Percentiles rank a stretch among this genome's conserved stretches.
Evolutionary conservation across 2,329 filamentous ascomycete genomes (phyloP).

Genomic region (Aspergillus bombycis): DNA sequence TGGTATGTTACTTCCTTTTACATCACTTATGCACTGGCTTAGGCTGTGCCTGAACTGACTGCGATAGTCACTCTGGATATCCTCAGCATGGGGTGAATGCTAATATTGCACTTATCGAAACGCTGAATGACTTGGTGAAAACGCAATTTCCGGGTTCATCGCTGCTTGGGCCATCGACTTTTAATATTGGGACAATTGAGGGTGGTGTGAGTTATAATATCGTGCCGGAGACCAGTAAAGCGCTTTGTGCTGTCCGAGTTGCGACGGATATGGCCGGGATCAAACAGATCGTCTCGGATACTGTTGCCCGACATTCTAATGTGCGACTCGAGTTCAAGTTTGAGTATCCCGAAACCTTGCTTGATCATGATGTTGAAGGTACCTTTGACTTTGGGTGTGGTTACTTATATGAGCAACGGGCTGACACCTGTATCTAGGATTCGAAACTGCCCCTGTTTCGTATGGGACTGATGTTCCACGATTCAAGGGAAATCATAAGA

Average conservation of each 20-base stretch:
- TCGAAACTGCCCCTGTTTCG: constrained; percentile 40
- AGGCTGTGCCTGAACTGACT: not conserved
- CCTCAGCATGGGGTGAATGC: constrained; percentile 39
- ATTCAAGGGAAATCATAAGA: constrained; percentile 36
- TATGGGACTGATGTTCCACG: constrained; percentile 47
- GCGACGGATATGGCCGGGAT: constrained; percentile 40
- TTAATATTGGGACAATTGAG: constrained; percentile 45
- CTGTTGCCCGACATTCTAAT: constrained; percentile 36
- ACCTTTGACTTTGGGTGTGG: not conserved
- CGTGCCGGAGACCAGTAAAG: constrained; percentile 41
- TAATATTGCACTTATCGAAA: constrained; percentile 36
- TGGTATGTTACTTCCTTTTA: constrained; percentile 4
- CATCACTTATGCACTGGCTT: not conserved
- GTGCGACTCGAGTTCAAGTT: constrained; percentile 41
- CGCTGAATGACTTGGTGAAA: constrained; percentile 29
- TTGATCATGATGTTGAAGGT: constrained; percentile 41
- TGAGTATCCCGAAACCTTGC: constrained; percentile 42
- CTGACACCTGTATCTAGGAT: constrained; percentile 24
- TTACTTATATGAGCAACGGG: constrained; percentile 1
- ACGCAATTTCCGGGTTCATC: constrained; percentile 38
- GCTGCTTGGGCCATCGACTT: constrained; percentile 44
- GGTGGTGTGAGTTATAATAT: constrained; percentile 47
- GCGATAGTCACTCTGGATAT: constrained; percentile 40
- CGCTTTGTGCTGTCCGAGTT: constrained; percentile 46
- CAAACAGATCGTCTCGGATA: constrained; percentile 36